phyloP scores from a whole-genome alignment of 2,329 filamentous ascomycete species.

The Sporothrix curviconia region DNA sequence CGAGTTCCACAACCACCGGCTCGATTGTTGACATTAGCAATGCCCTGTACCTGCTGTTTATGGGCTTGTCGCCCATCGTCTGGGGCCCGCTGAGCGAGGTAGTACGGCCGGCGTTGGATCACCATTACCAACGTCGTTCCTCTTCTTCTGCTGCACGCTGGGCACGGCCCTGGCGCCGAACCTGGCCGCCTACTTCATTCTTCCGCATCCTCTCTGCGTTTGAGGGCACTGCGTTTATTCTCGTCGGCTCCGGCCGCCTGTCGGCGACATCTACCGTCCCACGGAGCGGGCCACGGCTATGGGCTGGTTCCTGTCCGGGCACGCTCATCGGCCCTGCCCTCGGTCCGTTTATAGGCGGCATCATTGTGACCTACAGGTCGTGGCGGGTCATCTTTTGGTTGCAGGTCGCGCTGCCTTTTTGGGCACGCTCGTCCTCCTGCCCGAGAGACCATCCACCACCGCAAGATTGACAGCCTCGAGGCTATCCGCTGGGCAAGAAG shows the following conservation, averaged over 20 bases:
- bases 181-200: slow-evolving; percentile 58
- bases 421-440: slow-evolving; percentile 53
- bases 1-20: slow-evolving; percentile 52
- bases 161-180: slow-evolving; percentile 63
- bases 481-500: slow-evolving; percentile 38
- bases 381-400: slow-evolving; percentile 69
- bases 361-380: slow-evolving; percentile 59
- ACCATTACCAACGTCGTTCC: slow-evolving; percentile 46
- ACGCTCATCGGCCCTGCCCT: slow-evolving; percentile 60
- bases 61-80: slow-evolving; percentile 59
- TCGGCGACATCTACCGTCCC: slow-evolving; percentile 51
- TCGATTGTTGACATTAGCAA: slow-evolving; percentile 62
- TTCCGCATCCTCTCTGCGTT: slow-evolving; percentile 64
- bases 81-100: slow-evolving; percentile 61
- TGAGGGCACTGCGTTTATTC: slow-evolving; percentile 62
- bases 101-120: slow-evolving; percentile 48
- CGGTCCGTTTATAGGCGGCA: slow-evolving; percentile 59
- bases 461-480: slow-evolving; percentile 49
- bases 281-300: slow-evolving; percentile 60
- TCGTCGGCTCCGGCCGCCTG: slow-evolving; percentile 58
- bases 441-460: slow-evolving; percentile 61
- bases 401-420: slow-evolving; percentile 54
- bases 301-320: slow-evolving; percentile 59
- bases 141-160: slow-evolving; percentile 59
- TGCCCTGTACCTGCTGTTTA: slow-evolving; percentile 63